phyloP scores from a whole-genome alignment of 2,329 filamentous ascomycete genomes.

The Aspergillus felis region DNA sequence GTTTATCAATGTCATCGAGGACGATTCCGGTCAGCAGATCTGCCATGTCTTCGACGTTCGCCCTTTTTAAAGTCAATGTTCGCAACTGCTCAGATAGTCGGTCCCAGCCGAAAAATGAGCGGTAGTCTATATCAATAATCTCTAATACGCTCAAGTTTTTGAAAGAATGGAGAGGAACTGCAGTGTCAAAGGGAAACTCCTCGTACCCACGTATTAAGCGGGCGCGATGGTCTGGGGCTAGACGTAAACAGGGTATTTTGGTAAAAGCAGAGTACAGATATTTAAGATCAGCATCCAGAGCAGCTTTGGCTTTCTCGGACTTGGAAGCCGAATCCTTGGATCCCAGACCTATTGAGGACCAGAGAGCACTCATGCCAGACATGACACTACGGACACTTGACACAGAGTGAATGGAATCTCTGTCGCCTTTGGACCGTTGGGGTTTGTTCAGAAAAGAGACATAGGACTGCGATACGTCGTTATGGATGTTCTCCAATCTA shows the following conservation, averaged over 20 bases:
- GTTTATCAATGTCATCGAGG: slow-evolving; percentile 91
- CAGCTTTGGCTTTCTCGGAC: slow-evolving; percentile 84
- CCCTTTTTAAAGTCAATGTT: slow-evolving; percentile 82
- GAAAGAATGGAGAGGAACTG: slow-evolving; percentile 93
- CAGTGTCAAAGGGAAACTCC: slow-evolving; percentile 96
- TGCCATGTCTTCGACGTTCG: slow-evolving; percentile 80
- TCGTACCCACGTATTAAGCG: slow-evolving; percentile 89
- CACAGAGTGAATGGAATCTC: slow-evolving; percentile 88
- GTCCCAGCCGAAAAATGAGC: slow-evolving; percentile 97
- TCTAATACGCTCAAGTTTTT: slow-evolving; percentile 94
- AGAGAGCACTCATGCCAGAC: slow-evolving; percentile 91
- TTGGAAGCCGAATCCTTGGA: slow-evolving; percentile 75
- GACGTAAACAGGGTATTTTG: slow-evolving; percentile 86
- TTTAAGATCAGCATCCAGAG: slow-evolving; percentile 80
- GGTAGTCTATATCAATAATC: slow-evolving; percentile 91
- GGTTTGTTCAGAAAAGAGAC: slow-evolving; percentile 89
- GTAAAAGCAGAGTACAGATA: slow-evolving; percentile 98
- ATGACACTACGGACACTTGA: slow-evolving; percentile 96
- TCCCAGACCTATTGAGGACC: slow-evolving; percentile 81
- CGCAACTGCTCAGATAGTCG: slow-evolving; percentile 85
- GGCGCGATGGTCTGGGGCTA: slow-evolving; percentile 90
- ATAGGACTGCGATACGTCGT: slow-evolving; percentile 80
- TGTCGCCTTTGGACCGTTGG: slow-evolving; percentile 77
- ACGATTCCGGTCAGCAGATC: slow-evolving; percentile 92
- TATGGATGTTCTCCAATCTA: slow-evolving; percentile 88